These are phyloP conservation scores for Telfairia occidentalis DNA, from an alignment of 331 rosid species.

Conservation along the genomic window DNA sequence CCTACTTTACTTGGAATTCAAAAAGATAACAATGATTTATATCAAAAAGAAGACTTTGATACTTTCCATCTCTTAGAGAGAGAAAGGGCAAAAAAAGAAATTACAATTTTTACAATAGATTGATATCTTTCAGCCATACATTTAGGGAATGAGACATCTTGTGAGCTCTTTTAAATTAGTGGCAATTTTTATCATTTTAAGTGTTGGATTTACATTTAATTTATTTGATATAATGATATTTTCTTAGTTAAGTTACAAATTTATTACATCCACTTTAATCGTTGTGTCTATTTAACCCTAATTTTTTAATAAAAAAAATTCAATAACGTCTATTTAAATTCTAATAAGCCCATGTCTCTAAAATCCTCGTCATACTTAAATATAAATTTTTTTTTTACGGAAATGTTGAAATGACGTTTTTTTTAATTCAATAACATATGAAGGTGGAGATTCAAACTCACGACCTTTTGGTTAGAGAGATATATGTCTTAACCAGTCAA, in stretches of 20 bases:
- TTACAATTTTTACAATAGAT: neutral
- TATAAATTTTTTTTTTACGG: too few relatives aligned
- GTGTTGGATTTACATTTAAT: neutral
- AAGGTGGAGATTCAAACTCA: too few relatives aligned
- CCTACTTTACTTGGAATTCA: slow-evolving; percentile 5
- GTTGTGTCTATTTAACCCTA: too few relatives aligned
- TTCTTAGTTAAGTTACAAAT: neutral
- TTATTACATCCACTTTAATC: too few relatives aligned
- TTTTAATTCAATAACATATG: too few relatives aligned
- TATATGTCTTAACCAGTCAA: too few relatives aligned
- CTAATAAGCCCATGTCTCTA: neutral
- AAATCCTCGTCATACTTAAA: neutral
- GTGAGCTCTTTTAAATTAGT: neutral
- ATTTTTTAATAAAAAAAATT: too few relatives aligned
- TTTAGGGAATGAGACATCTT: neutral
- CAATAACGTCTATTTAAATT: neutral
- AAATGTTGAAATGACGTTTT: too few relatives aligned
- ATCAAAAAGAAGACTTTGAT: neutral
- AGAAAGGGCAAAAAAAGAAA: neutral
- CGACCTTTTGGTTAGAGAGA: too few relatives aligned
- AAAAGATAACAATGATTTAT: slow-evolving; percentile 5
- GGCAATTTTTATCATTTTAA: neutral
- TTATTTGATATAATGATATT: neutral
- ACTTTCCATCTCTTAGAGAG: neutral
- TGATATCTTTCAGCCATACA: neutral